Evolutionary conservation across 768 basidiomycete species (phyloP), one percentile per base, ranked within the genome.

Genomic region (Kwoniella mangroviensis): DNA sequence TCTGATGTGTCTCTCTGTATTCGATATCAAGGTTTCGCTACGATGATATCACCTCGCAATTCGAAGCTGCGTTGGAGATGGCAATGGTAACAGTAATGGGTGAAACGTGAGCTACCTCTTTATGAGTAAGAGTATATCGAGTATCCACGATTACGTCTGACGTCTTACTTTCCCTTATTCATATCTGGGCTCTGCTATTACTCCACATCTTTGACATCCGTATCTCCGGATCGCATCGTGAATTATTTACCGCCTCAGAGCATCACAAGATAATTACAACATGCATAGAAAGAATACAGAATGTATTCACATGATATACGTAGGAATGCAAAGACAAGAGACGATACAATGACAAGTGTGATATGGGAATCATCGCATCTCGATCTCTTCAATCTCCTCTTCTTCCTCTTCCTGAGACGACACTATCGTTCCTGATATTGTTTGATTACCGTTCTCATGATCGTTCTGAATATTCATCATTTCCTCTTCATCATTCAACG

Each of bases 341-440:
- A 34, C 6, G 1, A 13, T 49, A 4, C 13, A 13, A 13, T 49
- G 15, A 10, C 45, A 13, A 49, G 13, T 6, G 13, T 6, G 45
- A 49, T n/a, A 24, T 26, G 24, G 7, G 3, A 22, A 43, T 57
- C 53, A 71, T 67, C 65, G 22, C 70, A 41, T 26, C 41, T 72
- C 71, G n/a, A 68, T 42, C 63, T 72, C 67, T 40, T 72, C 71
- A 15, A 54, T 55, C 28, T 68, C 71, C 51, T 72, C 71, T 17
- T 71, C 65, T 40, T 71, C 67, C 13, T 65, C 58, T 26, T 42
- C 28, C 24, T 42, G 34, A 34, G 34, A 34, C 34, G 34, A 34
- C 34, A 34, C 0, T 7, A 34, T 7, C 34, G 34, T 34, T 34
- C 34, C 34, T 34, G 34, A 34, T 34, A 34, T 34, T 7, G 34